Conservation (phyloP, 805 yeast species). For the Hanseniaspora hatyaiensis region DNA sequence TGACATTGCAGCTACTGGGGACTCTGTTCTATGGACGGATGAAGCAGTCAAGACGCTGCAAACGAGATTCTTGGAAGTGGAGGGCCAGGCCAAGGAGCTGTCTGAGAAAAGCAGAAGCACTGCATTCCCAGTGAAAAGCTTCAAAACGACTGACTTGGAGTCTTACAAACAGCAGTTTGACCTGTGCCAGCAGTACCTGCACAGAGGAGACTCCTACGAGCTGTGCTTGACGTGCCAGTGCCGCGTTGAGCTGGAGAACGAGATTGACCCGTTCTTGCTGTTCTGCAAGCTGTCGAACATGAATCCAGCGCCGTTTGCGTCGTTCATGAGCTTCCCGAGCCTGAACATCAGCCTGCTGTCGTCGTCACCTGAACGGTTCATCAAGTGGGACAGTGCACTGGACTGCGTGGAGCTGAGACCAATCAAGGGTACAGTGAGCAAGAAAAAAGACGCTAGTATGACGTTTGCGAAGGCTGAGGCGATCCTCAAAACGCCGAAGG, state of each 20-base stretch:
- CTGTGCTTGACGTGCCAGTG: conserved; percentile 69
- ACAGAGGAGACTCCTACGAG: conserved; percentile 84
- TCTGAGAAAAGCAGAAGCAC: conserved; percentile 30
- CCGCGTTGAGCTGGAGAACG: conserved; percentile 21
- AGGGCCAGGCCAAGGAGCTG: conserved; percentile 11
- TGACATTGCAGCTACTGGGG: conserved; percentile 32
- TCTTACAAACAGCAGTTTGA: conserved; percentile 46
- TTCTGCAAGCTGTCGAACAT: conserved; percentile 57
- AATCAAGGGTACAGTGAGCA: conserved; percentile 79
- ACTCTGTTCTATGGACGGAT: not conserved
- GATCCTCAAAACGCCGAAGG: conserved; percentile 73
- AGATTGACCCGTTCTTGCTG: conserved; percentile 67
- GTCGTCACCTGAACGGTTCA: conserved; percentile 88
- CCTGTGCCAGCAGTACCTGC: conserved; percentile 54
- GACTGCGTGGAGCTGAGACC: conserved; percentile 70
- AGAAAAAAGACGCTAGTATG: conserved; percentile 44
- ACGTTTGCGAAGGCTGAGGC: conserved; percentile 46
- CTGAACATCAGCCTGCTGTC: conserved; percentile 45
- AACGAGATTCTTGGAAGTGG: conserved; percentile 17
- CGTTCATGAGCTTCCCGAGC: conserved; percentile 61
- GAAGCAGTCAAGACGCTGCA: conserved; percentile 10
- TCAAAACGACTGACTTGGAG: conserved; percentile 40
- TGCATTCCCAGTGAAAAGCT: conserved; percentile 17
- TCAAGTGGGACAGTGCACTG: conserved; percentile 54
- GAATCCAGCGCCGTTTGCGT: conserved; percentile 90